Base-by-base conservation (phyloP, 2,329 filamentous ascomycete genomes). In the Colletotrichum lentis region DNA sequence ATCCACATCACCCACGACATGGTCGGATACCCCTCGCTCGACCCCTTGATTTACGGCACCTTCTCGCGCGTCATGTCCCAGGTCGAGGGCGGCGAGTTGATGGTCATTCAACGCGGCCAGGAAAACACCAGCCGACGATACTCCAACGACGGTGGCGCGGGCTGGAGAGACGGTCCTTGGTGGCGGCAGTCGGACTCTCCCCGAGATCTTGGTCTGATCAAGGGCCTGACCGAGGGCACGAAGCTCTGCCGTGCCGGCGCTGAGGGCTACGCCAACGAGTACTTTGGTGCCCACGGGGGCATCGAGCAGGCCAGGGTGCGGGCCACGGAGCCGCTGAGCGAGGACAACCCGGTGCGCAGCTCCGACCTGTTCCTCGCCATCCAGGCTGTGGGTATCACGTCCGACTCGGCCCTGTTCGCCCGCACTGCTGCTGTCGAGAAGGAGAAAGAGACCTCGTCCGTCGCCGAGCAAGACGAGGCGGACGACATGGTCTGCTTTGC, bases 51-150 rank as follows among this genome's bases (percentile, higher is more conserved):
- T 74, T 93, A 98, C 80, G 87, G 87, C 66, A 94, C 96, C 71
- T 99, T 99, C 82, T 91, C 91, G 63, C 90, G 94, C 61, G 94
- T 99, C 75, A 99, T 99, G 96, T 88, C 94, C n/a, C 96, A 99
- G 81, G 96, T 99, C 53, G 96, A 99, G 80, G 96, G 96, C 71
- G 96, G 96, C 63, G 96, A 98, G 75, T 85, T 99, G 20, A 86
- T 98, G 62, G 96, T 99, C 63, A 89, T 98, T 69, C 96, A 99
- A 80, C 92, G 94, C 44, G 96, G 96, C 22, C 91, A 93, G 69
- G 96, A 98, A 80, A 92, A 90, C 56, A 87, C 90, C 54, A 89
- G 88, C 37, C 89, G 89, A 53, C 87, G 90, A 50, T 85, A 86
- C 49, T 88, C 88, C 83, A 67, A 82, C 31, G 86, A 89, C 59